Evolutionary conservation across 2,329 filamentous ascomycete genomes (phyloP), one percentile per base, ranked within the genome.

Genomic region (Huntiella abstrusa): DNA sequence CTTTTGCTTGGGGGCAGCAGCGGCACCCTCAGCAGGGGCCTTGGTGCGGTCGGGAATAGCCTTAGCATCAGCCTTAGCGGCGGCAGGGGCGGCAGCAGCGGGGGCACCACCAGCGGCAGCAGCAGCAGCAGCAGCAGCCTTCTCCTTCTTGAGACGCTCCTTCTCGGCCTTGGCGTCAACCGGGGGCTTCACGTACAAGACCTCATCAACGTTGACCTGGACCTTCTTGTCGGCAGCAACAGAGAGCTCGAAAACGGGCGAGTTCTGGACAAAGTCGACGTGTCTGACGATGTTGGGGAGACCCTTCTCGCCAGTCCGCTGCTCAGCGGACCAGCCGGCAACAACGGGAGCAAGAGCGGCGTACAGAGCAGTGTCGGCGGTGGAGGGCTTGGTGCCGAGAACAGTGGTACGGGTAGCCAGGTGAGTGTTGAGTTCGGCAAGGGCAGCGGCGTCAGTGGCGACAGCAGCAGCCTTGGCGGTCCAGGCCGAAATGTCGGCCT

Each of bases 131-230:
- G 72, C 72, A 11, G 75, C 77, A 28, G 80, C 83, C 71, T 94
- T 94, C 66, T 93, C 86, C 70, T 92, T 93, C 80, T 94, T 95
- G 64, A 88, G 75, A 41, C 81, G 77, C 71, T 95, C 87, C 70
- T 95, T 95, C 71, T 95, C 88, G 48, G 86, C 86, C 71, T 92
- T 93, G 56, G 82, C 77, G 54, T 94, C 86, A 51, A 88, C 76
- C 15, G 83, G 83, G 55, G 88, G 88, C 66, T 91, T 88, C 55
- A 87, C 80, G 61, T 86, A 87, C 52, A 84, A 71, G 50, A 96
- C 74, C 55, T 87, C 80, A 56, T 86, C 77, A 43, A 75, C 66
- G 60, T 95, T 78, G 54, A 96, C 73, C 54, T 66, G 65, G 56
- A 95, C 65, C 70, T 91, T 94, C 58, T 91, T 77, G 45, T 65